A percentile compares a stretch with the other conserved stretches of the same genome.
These are phyloP conservation scores for Oleoguttula mirabilis DNA, from an alignment of 495 filamentous ascomycete genomes.

Conservation along the genomic window DNA sequence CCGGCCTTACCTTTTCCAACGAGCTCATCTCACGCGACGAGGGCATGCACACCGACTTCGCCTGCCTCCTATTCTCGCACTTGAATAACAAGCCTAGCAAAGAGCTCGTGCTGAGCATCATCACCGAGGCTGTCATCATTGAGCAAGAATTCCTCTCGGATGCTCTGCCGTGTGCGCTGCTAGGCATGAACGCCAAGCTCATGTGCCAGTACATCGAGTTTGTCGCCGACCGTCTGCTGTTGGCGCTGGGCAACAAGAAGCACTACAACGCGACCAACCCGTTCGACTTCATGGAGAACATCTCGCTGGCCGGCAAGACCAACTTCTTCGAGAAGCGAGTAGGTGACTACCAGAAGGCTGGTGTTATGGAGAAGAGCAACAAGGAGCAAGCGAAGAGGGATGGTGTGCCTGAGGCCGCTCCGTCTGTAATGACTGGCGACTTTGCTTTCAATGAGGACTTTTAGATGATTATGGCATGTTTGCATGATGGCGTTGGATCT, in stretches of 20 bases:
- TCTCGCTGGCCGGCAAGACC: slow-evolving; percentile 96
- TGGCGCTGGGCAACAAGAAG: slow-evolving; percentile 87
- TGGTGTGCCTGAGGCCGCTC: slow-evolving; percentile 32
- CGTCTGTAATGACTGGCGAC: slow-evolving; percentile 56
- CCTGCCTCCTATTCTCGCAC: slow-evolving; percentile 91
- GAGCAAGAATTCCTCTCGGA: slow-evolving; percentile 98
- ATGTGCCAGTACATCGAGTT: slow-evolving; percentile 99
- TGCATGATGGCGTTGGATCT: no score
- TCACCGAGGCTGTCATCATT: slow-evolving; percentile 83
- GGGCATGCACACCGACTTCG: slow-evolving; percentile 98
- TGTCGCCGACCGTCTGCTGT: slow-evolving; percentile 85
- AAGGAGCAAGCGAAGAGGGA: slow-evolving; percentile 50
- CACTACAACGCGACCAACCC: slow-evolving; percentile 86
- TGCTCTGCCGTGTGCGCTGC: slow-evolving; percentile 77
- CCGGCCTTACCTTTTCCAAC: slow-evolving; percentile 96
- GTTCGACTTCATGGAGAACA: slow-evolving; percentile 99
- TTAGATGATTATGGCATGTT: no score
- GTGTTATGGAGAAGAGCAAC: slow-evolving; percentile 90
- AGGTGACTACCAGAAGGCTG: slow-evolving; percentile 98
- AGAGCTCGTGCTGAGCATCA: slow-evolving; percentile 71
- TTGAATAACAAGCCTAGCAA: slow-evolving; percentile 79
- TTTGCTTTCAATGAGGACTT: slow-evolving; percentile 97
- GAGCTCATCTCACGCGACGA: slow-evolving; percentile 99
- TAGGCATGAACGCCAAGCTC: slow-evolving; percentile 92
- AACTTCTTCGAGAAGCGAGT: slow-evolving; percentile 99